phyloP scores from a whole-genome alignment of 2,329 filamentous ascomycete species.

The Sphaerostilbella broomeana region DNA sequence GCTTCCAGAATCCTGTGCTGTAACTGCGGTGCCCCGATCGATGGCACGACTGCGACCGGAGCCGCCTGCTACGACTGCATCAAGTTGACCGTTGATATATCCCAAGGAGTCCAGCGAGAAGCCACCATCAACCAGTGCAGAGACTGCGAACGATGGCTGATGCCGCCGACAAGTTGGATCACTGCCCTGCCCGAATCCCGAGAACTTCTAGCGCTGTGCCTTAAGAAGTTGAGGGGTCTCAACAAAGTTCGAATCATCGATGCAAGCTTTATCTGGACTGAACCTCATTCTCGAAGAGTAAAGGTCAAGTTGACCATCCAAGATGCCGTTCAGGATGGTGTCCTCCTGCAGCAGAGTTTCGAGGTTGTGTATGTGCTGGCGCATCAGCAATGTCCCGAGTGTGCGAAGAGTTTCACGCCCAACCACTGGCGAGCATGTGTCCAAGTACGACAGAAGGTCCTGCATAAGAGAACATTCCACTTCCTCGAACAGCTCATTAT shows the following conservation, averaged over 20 bases:
- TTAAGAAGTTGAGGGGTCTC: slow-evolving; percentile 79
- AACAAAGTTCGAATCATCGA: slow-evolving; percentile 92
- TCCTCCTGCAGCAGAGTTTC: slow-evolving; percentile 82
- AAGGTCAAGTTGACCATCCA: slow-evolving; percentile 96
- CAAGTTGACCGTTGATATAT: slow-evolving; percentile 90
- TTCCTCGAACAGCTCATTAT: slow-evolving; percentile 88
- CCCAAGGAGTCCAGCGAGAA: slow-evolving; percentile 83
- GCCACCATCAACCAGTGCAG: slow-evolving; percentile 83
- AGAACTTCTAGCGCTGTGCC: slow-evolving; percentile 85
- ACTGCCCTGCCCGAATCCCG: slow-evolving; percentile 79
- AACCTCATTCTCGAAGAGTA: slow-evolving; percentile 86
- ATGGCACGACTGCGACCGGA: slow-evolving; percentile 78
- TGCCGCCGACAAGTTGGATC: slow-evolving; percentile 81
- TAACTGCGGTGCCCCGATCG: slow-evolving; percentile 93
- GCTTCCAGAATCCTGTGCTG: slow-evolving; percentile 71
- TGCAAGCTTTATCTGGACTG: slow-evolving; percentile 95
- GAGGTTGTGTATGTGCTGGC: slow-evolving; percentile 90
- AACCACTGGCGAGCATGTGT: slow-evolving; percentile 93
- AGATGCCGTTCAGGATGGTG: slow-evolving; percentile 54
- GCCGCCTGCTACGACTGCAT: slow-evolving; percentile 95
- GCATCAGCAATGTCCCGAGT: slow-evolving; percentile 91
- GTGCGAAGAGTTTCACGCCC: slow-evolving; percentile 90
- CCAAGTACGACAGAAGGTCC: slow-evolving; percentile 93
- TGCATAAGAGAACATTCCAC: slow-evolving; percentile 74
- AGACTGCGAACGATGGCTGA: slow-evolving; percentile 91